Evolutionary conservation across 352 stramenopile genomes (phyloP), one percentile per base, ranked within the genome.

Genomic region (Phytophthora litchii): DNA sequence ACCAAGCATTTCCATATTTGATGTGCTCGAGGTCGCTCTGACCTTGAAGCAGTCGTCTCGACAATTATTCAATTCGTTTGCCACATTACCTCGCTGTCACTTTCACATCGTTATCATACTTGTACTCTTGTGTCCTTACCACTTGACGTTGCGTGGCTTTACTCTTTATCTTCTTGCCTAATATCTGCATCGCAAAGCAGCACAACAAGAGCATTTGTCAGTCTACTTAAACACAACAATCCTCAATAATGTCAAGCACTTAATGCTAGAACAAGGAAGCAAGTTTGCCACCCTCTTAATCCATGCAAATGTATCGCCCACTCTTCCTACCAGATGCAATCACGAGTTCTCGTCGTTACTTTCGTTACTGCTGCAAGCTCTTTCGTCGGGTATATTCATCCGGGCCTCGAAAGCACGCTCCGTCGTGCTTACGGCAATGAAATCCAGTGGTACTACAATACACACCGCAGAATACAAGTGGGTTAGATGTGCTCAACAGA

Each of bases 241-340:
- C 25, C n/a, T 29, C 25, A 46, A 49, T 20, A 55, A 42, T 16
- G 14, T 2, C 16, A 52, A 62, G 55, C 40, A 19, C 43, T 9
- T 13, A 59, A 54, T 32, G 53, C 37, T 60, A 31, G 9, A 57
- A 53, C 14, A 56, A 50, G 29, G 34, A 61, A 54, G 55, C 46
- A 52, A 53, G 10, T 32, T 50, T 25, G 57, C 45, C 37, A 55
- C 54, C 54, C 20, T 60, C 42, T 51, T 63, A 55, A 53, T 63
- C 29, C 44, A 58, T 62, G 51, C 51, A 68, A 66, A 60, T 8
- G 14, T 12, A 17, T 10, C 38, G 38, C 34, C 16, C 40, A 58
- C 23, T 65, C 49, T 70, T 41, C 61, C 55, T 65, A 66, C 56
- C 61, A 70, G 35, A 42, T 66, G 58, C 58, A 55, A 45, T 40